phyloP scores from a whole-genome alignment of 2,329 filamentous ascomycete genomes.

The Penicillium verrucosum region DNA sequence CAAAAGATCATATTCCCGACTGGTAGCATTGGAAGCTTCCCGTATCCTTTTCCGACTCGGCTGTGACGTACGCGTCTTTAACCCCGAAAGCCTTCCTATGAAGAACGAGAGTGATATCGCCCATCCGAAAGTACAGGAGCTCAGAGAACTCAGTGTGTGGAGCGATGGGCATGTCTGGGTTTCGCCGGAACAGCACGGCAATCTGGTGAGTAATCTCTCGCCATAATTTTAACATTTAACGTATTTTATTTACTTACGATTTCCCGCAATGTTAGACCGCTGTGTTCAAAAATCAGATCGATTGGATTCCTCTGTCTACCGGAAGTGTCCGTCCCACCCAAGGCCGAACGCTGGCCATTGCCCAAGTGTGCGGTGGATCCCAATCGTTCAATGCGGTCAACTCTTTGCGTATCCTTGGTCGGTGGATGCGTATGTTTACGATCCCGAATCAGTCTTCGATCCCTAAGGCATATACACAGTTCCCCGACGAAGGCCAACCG shows the following conservation, averaged over 20 bases:
- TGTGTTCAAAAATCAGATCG: constrained; percentile 68
- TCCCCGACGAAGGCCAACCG: constrained; percentile 50
- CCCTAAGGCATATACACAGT: constrained; percentile 62
- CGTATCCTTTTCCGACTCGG: constrained; percentile 63
- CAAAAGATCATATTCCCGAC: constrained; percentile 55
- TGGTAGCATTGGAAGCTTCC: constrained; percentile 59
- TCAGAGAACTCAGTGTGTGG: constrained; percentile 60
- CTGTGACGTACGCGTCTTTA: constrained; percentile 63
- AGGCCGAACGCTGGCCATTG: constrained; percentile 60
- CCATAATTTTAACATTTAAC: not conserved
- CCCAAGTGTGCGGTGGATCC: constrained; percentile 62
- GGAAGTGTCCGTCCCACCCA: constrained; percentile 64
- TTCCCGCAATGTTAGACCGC: constrained; percentile 47
- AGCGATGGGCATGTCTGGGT: constrained; percentile 66
- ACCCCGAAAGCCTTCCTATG: constrained; percentile 58
- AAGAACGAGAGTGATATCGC: constrained; percentile 59
- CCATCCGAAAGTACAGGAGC: constrained; percentile 61
- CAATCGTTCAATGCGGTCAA: constrained; percentile 69
- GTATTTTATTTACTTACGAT: constrained; percentile 6
- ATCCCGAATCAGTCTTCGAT: constrained; percentile 66
- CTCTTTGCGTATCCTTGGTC: constrained; percentile 60
- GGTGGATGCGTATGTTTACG: constrained; percentile 68
- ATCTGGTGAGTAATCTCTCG: constrained; percentile 45
- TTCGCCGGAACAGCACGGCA: constrained; percentile 65
- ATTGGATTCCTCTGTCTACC: constrained; percentile 64